These are phyloP conservation scores for Cicer arietinum DNA, from an alignment of 306 rosid genomes.

Conservation along the genomic window DNA sequence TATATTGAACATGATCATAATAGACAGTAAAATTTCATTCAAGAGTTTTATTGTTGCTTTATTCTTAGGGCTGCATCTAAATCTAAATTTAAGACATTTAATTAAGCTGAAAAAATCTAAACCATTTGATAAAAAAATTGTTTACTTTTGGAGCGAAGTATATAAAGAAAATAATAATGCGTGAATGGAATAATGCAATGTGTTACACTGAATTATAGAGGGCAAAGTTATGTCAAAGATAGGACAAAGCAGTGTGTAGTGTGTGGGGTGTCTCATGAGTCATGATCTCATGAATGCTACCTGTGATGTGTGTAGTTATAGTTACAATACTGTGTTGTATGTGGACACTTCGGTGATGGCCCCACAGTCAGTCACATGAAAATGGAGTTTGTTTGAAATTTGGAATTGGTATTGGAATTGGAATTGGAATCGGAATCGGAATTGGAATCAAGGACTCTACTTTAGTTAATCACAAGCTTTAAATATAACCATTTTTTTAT, in stretches of 20 bases:
- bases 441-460: not conserved
- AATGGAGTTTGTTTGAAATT: not conserved
- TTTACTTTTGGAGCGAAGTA: not conserved
- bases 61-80: too few species aligned
- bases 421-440: not conserved
- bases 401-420: constrained; percentile 14
- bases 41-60: too few species aligned
- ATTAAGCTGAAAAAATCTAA: too few species aligned
- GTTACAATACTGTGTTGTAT: not conserved
- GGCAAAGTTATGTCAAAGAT: not conserved
- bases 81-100: too few species aligned
- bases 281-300: constrained; percentile 2
- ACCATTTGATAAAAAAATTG: too few species aligned
- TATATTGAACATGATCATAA: too few species aligned
- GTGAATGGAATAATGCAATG: constrained; percentile 13
- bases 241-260: constrained; percentile 10
- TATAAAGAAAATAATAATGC: not conserved
- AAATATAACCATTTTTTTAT: too few species aligned
- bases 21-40: too few species aligned
- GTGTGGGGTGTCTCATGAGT: constrained; percentile 20
- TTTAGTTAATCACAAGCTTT: too few species aligned
- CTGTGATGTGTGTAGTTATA: constrained; percentile 2
- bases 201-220: not conserved
- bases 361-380: constrained; percentile 10
- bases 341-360: not conserved